Evolutionary conservation across 2,329 filamentous ascomycete genomes (phyloP), one percentile per base, ranked within the genome.

Genomic region (Emmonsiellopsis sp.): DNA sequence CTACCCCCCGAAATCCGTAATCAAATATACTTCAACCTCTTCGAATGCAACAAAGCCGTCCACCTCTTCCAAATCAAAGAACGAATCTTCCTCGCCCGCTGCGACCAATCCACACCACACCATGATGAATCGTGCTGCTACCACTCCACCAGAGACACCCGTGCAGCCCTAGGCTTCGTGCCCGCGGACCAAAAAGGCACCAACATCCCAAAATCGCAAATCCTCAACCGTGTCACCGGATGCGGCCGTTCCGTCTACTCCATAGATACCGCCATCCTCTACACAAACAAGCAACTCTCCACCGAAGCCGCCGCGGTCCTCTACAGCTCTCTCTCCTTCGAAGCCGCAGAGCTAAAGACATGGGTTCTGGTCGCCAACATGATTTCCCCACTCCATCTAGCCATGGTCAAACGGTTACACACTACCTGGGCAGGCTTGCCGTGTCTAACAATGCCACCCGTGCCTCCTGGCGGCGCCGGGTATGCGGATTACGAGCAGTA

Each of bases 11-110:
- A 72, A 54, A 64, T 71, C 54, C 68, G 69, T 7, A 60, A 66
- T n/a, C 65, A 69, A 45, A 69, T 72, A 40, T 72, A 70, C 58
- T 52, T 56, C 6, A 65, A 69, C 52, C 66, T 68, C 55, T 71
- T 72, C 52, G 63, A 15, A 32, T 40, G 64, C 52, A 57, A 64
- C 16, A 57, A 64, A 34, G 63, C 63, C 41, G 59, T 72, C 8
- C 68, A 71, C 52, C 59, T 71, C 15, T 67, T 71, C 26, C 65
- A 67, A 42, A 47, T 69, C 20, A 67, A 66, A 53, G 60, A 65
- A 48, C 66, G 67, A 53, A 63, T 71, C 51, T 63, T 63, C 16
- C 68, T 70, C 52, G 64, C 70, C 16, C 65, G 67, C 34, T 70
- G 68, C 56, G 15, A 41, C 1, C 47, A 63, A 6, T n/a, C 54